Percentiles rank a stretch among this genome's conserved stretches.
These are phyloP conservation scores for Sporisorium exsertum DNA, from an alignment of 1,284 basidiomycete species.

Conservation along the genomic window DNA sequence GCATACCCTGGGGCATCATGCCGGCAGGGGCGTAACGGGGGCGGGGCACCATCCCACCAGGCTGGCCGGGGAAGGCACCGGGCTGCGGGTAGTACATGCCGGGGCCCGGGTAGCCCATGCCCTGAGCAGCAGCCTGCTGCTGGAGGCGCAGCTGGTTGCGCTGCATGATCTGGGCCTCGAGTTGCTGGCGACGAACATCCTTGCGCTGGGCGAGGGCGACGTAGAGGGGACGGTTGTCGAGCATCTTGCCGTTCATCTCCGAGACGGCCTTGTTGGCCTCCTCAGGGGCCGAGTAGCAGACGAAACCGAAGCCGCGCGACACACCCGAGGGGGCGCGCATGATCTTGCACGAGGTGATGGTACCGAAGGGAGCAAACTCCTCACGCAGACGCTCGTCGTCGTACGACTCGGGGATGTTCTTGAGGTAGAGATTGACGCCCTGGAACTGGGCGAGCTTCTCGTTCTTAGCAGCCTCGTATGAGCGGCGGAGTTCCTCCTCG, in stretches of 20 bases:
- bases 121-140: constrained; percentile 68
- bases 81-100: constrained; percentile 69
- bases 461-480: constrained; percentile 93
- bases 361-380: constrained; percentile 94
- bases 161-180: constrained; percentile 83
- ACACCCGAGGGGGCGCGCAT: constrained; percentile 87
- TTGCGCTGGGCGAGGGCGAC: constrained; percentile 98
- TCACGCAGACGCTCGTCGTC: constrained; percentile 69
- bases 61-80: constrained; percentile 66
- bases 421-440: constrained; percentile 99
- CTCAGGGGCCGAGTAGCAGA: constrained; percentile 98
- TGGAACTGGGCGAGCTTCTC: constrained; percentile 99
- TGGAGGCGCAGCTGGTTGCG: constrained; percentile 69
- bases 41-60: constrained; percentile 64
- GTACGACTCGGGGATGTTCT: constrained; percentile 77
- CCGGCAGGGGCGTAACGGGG: constrained; percentile 67
- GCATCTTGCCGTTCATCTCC: constrained; percentile 99
- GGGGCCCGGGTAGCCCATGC: constrained; percentile 67
- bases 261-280: constrained; percentile 99
- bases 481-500: constrained; percentile 92
- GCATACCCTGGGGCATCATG: constrained; percentile 69
- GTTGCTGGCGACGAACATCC: constrained; percentile 96
- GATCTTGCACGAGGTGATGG: constrained; percentile 98
- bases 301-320: constrained; percentile 98
- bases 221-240: constrained; percentile 97